phyloP scores from a whole-genome alignment of 2,329 filamentous ascomycete genomes.

The Pestalotiopsis sp. region DNA sequence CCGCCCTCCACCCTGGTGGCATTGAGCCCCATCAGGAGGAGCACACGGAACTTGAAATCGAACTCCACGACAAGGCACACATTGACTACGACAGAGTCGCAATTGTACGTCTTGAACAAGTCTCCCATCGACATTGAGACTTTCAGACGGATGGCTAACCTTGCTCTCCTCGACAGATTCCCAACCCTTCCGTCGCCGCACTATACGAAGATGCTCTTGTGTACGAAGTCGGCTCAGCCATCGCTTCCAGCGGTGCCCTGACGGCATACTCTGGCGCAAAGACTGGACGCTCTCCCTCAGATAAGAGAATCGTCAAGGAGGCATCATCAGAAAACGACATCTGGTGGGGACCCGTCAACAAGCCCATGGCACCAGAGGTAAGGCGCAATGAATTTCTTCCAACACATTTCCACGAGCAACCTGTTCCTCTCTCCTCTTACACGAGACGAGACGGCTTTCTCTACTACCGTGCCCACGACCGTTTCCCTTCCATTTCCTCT shows the following conservation, averaged over 20 bases:
- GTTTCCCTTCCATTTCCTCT: constrained; percentile 4
- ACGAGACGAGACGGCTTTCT: background rate
- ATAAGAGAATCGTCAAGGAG: constrained; percentile 98
- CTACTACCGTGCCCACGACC: background rate
- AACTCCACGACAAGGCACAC: constrained; percentile 95
- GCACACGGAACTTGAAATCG: constrained; percentile 96
- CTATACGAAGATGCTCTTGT: constrained; percentile 99
- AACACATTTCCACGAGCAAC: constrained; percentile 6
- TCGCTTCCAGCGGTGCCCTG: constrained; percentile 91
- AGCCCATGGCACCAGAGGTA: constrained; percentile 95
- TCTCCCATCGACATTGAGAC: constrained; percentile 7
- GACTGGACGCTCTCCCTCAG: constrained; percentile 93
- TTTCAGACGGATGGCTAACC: constrained; percentile 12
- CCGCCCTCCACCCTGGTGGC: constrained; percentile 86
- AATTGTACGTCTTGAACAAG: constrained; percentile 68
- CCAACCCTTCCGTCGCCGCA: constrained; percentile 92
- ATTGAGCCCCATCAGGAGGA: constrained; percentile 75
- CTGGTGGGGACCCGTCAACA: constrained; percentile 99
- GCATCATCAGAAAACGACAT: constrained; percentile 84
- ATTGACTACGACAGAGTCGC: constrained; percentile 99
- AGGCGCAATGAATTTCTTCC: background rate
- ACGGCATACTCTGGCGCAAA: constrained; percentile 98
- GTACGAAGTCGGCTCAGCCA: constrained; percentile 96
- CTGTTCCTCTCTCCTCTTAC: constrained; percentile 14
- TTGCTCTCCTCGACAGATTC: constrained; percentile 51